Conservation (phyloP, 1,139 yeast genomes). For the Yamadazyma dendronema region DNA sequence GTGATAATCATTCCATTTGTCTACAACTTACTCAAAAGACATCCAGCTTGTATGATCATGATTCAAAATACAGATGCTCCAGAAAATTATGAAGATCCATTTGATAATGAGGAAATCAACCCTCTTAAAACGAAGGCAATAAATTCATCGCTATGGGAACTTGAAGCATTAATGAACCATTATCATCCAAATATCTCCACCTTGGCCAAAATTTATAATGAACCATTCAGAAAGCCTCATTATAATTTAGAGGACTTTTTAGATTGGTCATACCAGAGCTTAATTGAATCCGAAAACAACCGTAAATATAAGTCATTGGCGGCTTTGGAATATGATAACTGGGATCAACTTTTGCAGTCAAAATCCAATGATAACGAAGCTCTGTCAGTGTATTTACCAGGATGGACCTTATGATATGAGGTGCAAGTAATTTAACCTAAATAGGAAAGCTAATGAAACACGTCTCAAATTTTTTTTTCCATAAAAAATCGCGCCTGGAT, state of each 20-base stretch:
- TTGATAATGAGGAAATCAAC: slow-evolving; percentile 57
- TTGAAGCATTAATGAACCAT: slow-evolving; percentile 78
- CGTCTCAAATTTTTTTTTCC: slow-evolving; percentile 17
- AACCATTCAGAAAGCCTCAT: slow-evolving; percentile 83
- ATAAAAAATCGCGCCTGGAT: slow-evolving; percentile 1
- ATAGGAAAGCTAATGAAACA: slow-evolving; percentile 33
- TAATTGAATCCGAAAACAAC: slow-evolving; percentile 70
- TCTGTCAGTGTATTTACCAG: slow-evolving; percentile 20
- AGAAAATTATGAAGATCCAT: slow-evolving; percentile 60
- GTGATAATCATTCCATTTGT: slow-evolving; percentile 88
- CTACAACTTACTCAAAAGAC: slow-evolving; percentile 83
- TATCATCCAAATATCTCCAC: slow-evolving; percentile 96
- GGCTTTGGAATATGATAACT: slow-evolving; percentile 75
- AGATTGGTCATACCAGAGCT: slow-evolving; percentile 81
- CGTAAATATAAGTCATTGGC: slow-evolving; percentile 71
- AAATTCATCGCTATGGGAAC: slow-evolving; percentile 88
- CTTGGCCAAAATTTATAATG: slow-evolving; percentile 80
- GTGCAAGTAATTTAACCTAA: slow-evolving; percentile 21
- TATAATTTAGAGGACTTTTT: slow-evolving; percentile 92
- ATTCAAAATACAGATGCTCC: slow-evolving; percentile 51
- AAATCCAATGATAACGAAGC: background rate
- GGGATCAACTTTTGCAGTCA: slow-evolving; percentile 37
- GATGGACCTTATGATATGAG: slow-evolving; percentile 24
- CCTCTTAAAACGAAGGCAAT: slow-evolving; percentile 81
- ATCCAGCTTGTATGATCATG: slow-evolving; percentile 91